Base-by-base conservation (phyloP, 768 basidiomycete genomes). In the Coprinopsis marcescibilis region DNA sequence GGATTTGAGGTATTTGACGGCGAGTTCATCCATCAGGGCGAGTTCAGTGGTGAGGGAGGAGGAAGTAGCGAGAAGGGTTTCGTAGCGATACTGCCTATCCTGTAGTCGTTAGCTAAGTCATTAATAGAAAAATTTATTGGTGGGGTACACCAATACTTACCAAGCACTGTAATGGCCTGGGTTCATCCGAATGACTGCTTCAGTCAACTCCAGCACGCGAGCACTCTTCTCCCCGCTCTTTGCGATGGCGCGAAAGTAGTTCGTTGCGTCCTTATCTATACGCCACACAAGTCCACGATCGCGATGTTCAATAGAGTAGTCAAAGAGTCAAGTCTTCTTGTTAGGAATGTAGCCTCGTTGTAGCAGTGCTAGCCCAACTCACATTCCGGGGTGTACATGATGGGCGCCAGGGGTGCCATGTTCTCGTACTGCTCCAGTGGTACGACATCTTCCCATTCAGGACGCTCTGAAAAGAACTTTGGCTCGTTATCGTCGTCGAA, bases 81-180 rank as follows among this genome's bases (percentile, higher is more conserved):
- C 80, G 64, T 93, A 92, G 36, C 95, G 83, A 65, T 93, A 97
- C 69, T 96, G 93, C 94, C 94, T 96, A 60, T 23, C 35, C 15
- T 37, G 17, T 25, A 40, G 42, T n/a, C 25, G 19, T 50, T 38
- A 20, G 43, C 20, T 35, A 11, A 23, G 41, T 21, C 4, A 14
- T 39, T 7, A 25, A n/a, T 4, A 17, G 38, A 26, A 10, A 32
- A n/a, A 32, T 12, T 21, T 36, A 29, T 5, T 17, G 19, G 27
- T 36, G 30, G 34, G 6, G 19, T 2, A 7, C 40, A 20, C 10
- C 23, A 17, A 15, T 19, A 60, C 82, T 49, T 60, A 93, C 95
- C 96, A 99, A 55, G 94, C 92, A 42, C 93, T 87, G 60, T 97
- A 99, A 61, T 98, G 96, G 1, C 90, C 92, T 4, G 96, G 94